Base-by-base conservation (phyloP, 2,329 filamentous ascomycete species). In the Mariannaea sp. region DNA sequence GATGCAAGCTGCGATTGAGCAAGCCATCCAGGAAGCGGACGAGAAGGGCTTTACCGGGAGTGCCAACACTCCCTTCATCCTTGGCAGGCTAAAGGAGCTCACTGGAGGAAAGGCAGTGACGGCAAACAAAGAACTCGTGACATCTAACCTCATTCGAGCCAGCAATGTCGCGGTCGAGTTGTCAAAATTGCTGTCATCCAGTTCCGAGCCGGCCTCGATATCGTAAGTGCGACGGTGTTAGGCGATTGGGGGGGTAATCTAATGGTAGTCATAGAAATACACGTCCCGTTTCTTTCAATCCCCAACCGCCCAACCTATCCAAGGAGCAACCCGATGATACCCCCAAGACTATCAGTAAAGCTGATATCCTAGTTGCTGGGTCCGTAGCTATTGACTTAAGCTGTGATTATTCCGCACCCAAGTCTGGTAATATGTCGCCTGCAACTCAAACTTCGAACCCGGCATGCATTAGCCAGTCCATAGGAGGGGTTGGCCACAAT, bases 401-500 rank as follows among this genome's bases (percentile, higher is more conserved):
- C 60, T 97, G 93, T 76, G 89, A 97, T 70, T 94, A 87, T 60
- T 56, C 61, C 13, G 55, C 60, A 16, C 48, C 63, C 33, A 68
- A 62, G 32, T 50, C 66, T 2, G 66, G 64, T 7, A 62, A 69
- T 17, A 50, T 48, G 5, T 69, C 72, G 4, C 80, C 85, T 5
- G 75, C 80, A 44, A 76, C 86, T 30, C 83, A 92, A 55, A 96
- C 92, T 1, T 97, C 93, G 0, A 97, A 97, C 66, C 90, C 90
- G 42, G 85, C 92, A 7, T 76, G 78, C 12, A 95, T 97, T 59
- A 84, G 77, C 29, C 91, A 96, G 67, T 90, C 88, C 1, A 82
- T 97, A 7, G 94, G 94, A 10, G 94, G 94, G 6, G 94, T 97
- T 7, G 94, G 90, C 6, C 87, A 92, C 66, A 97, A 97, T 66